phyloP scores from a whole-genome alignment of 495 filamentous ascomycete species.

The Talaromyces adpressus region DNA sequence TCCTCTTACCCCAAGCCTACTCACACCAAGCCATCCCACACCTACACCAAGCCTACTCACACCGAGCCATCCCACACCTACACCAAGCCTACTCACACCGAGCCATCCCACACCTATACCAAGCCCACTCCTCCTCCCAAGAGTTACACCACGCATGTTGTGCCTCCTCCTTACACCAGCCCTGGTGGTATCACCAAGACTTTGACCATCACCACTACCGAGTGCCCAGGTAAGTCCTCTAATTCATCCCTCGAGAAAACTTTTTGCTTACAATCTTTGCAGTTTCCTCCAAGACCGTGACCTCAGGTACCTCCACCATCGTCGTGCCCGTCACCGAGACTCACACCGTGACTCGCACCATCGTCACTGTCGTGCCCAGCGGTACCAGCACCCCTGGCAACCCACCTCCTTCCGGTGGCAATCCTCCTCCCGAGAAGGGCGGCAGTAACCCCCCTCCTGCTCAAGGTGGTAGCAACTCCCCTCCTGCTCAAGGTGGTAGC shows the following conservation, averaged over 20 bases:
- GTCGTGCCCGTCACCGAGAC: constrained; percentile 6
- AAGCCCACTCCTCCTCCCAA: constrained; percentile 9
- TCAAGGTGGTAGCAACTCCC: background rate
- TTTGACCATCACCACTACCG: constrained; percentile 7
- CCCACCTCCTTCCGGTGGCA: too few species aligned
- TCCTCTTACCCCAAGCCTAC: background rate
- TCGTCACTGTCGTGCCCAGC: constrained; percentile 6
- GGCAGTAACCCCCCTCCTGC: background rate
- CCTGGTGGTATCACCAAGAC: constrained; percentile 3
- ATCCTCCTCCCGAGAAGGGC: too few species aligned
- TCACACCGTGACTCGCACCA: constrained; percentile 6
- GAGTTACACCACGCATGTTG: constrained; percentile 3
- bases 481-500: background rate
- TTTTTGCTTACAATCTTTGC: background rate
- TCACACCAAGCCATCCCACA: background rate
- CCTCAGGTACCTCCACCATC: constrained; percentile 4
- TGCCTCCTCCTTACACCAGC: constrained; percentile 4
- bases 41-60: constrained; percentile 2
- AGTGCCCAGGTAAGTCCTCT: constrained; percentile 3
- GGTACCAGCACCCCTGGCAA: constrained; percentile 2
- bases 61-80: background rate
- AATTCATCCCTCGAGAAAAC: background rate
- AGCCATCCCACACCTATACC: background rate
- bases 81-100: background rate
- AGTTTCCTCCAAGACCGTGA: constrained; percentile 4